These are phyloP conservation scores for Plasmodium berghei DNA, from an alignment of 169 alveolate genomes.

Conservation along the genomic window DNA sequence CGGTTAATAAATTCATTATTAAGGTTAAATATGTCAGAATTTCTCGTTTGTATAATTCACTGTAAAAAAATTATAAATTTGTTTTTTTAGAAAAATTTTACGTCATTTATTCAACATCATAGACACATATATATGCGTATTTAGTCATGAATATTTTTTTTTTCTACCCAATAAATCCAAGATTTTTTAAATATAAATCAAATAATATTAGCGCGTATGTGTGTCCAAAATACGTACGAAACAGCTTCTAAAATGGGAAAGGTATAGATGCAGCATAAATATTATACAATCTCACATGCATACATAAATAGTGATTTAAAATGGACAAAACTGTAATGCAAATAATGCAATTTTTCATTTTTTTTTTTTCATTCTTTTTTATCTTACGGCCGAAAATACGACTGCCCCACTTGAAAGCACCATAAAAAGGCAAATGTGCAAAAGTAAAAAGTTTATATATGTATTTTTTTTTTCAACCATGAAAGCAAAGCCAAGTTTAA, in stretches of 20 bases:
- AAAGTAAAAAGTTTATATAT: conserved; percentile 31
- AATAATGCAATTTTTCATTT: not conserved
- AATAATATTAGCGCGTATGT: conserved; percentile 11
- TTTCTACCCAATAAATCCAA: conserved; percentile 28
- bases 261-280: not conserved
- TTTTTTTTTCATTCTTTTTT: not conserved
- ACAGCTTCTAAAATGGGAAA: conserved; percentile 15
- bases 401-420: conserved; percentile 45
- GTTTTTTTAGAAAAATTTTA: not conserved
- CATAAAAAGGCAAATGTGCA: conserved; percentile 63
- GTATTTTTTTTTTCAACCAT: conserved; percentile 27
- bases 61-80: not conserved
- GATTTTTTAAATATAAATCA: conserved; percentile 23
- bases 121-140: no score
- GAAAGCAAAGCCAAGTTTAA: conserved; percentile 30
- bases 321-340: not conserved
- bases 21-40: conserved; percentile 6
- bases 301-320: not conserved
- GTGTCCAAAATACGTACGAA: conserved; percentile 6
- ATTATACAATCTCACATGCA: not conserved
- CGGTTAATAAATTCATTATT: conserved; percentile 9
- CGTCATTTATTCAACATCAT: no score
- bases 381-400: conserved; percentile 24
- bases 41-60: conserved; percentile 6
- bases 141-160: not conserved